Evolutionary conservation across 495 filamentous ascomycete species (phyloP).

Genomic region (Aspergillus sclerotioniger): DNA sequence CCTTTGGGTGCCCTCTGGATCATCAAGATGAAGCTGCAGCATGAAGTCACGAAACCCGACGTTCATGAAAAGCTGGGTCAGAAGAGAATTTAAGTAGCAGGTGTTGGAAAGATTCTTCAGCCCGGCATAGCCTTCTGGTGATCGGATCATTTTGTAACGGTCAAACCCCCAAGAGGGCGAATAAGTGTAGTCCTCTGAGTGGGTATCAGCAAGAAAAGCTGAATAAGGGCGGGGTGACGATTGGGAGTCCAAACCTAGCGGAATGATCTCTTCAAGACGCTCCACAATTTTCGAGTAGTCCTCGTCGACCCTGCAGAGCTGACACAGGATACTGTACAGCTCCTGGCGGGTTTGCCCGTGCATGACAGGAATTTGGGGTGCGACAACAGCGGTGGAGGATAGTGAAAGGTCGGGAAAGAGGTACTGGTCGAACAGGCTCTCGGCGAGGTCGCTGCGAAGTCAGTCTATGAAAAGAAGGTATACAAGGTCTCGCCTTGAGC

Average conservation of each 20-base stretch:
- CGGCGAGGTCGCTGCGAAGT: slow-evolving; percentile 43
- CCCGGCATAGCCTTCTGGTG: slow-evolving; percentile 75
- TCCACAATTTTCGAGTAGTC: slow-evolving; percentile 52
- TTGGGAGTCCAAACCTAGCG: slow-evolving; percentile 36
- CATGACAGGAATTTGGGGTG: slow-evolving; percentile 46
- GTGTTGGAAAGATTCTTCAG: slow-evolving; percentile 90
- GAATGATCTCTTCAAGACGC: slow-evolving; percentile 52
- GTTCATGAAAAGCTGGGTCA: slow-evolving; percentile 98
- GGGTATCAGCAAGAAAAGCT: slow-evolving; percentile 3
- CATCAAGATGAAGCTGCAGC: slow-evolving; percentile 57
- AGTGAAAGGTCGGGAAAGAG: slow-evolving; percentile 63
- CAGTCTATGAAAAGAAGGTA: slow-evolving; percentile 3
- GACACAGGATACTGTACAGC: slow-evolving; percentile 61
- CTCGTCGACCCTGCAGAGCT: slow-evolving; percentile 55
- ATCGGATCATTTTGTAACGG: slow-evolving; percentile 65
- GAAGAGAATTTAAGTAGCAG: slow-evolving; percentile 94
- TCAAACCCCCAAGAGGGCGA: slow-evolving; percentile 61
- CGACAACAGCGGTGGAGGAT: slow-evolving; percentile 19
- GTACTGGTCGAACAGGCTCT: slow-evolving; percentile 61
- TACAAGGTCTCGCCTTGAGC: neutral
- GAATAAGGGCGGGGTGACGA: slow-evolving; percentile 14
- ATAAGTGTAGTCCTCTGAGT: slow-evolving; percentile 47
- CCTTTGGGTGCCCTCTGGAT: slow-evolving; percentile 56
- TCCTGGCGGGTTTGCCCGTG: slow-evolving; percentile 57
- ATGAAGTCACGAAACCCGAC: slow-evolving; percentile 83